Conservation (phyloP, 139 green algal genomes). For the Tetradesmus lagerheimii region DNA sequence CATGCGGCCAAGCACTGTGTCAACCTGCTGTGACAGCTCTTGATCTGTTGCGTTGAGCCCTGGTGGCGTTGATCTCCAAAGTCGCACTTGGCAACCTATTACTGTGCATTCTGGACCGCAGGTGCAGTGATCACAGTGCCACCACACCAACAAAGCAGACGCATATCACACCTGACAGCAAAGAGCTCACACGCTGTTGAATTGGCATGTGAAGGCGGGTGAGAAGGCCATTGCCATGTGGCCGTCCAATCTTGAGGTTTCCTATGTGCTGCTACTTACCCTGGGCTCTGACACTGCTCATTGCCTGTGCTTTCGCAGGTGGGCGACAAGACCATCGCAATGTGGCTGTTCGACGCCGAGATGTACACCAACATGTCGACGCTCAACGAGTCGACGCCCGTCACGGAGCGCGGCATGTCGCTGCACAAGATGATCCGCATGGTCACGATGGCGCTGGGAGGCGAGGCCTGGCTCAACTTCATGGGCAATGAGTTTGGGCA, state of each 20-base stretch:
- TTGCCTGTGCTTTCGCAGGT: neutral
- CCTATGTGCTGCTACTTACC: too few species aligned
- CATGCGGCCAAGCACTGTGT: too few species aligned
- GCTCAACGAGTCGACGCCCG: constrained; percentile 53
- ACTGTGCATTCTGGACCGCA: too few species aligned
- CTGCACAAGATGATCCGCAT: constrained; percentile 96
- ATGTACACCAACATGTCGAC: constrained; percentile 91
- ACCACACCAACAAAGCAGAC: too few species aligned
- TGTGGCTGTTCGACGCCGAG: constrained; percentile 87
- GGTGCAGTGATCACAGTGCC: too few species aligned
- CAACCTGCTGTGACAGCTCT: too few species aligned
- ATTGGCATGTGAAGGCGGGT: constrained; percentile 17
- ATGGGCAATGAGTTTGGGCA: constrained; percentile 98
- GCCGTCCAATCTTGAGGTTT: constrained; percentile 85
- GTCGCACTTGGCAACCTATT: too few species aligned
- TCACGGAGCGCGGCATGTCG: constrained; percentile 79
- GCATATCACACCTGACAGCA: too few species aligned
- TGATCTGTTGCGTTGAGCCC: too few species aligned
- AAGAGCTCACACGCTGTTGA: too few species aligned
- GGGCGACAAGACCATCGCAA: constrained; percentile 79
- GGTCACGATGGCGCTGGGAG: constrained; percentile 94
- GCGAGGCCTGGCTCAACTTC: constrained; percentile 91
- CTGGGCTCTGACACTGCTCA: neutral
- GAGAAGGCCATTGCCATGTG: constrained; percentile 80
- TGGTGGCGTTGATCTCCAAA: too few species aligned